Evolutionary conservation across 768 basidiomycete species (phyloP).

Genomic region (Serendipita sp.): DNA sequence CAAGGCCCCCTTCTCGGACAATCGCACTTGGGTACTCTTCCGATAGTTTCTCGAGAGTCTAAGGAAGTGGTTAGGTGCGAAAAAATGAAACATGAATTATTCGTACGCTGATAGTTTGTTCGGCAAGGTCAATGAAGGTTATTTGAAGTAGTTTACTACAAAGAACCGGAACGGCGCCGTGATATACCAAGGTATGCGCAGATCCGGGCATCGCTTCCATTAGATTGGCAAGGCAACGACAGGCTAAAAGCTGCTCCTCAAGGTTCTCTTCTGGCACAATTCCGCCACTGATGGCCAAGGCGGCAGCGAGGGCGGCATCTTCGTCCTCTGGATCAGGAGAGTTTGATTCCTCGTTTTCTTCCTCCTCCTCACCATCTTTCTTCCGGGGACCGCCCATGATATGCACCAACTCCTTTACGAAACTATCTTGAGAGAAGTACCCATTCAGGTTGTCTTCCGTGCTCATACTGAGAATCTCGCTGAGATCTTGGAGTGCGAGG

Average conservation of each 20-base stretch:
- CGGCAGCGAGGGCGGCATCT: slow-evolving; percentile 70
- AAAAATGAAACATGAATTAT: slow-evolving; percentile 6
- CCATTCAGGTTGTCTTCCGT: slow-evolving; percentile 94
- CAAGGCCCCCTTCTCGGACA: slow-evolving; percentile 86
- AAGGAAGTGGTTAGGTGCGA: slow-evolving; percentile 13
- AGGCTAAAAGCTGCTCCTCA: slow-evolving; percentile 91
- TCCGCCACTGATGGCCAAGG: slow-evolving; percentile 66
- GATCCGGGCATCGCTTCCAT: slow-evolving; percentile 98
- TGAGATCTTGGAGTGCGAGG: slow-evolving; percentile 81
- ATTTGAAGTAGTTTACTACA: slow-evolving; percentile 97
- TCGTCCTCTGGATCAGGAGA: slow-evolving; percentile 40
- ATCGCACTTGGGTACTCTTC: slow-evolving; percentile 94
- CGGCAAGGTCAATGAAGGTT: slow-evolving; percentile 93
- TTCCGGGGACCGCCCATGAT: slow-evolving; percentile 49
- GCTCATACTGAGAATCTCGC: slow-evolving; percentile 86
- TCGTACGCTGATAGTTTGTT: slow-evolving; percentile 93
- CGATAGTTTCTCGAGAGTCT: slow-evolving; percentile 98
- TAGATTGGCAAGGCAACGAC: slow-evolving; percentile 89
- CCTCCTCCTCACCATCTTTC: slow-evolving; percentile 46
- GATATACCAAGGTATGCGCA: slow-evolving; percentile 93
- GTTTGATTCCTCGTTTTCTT: slow-evolving; percentile 30
- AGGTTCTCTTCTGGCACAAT: slow-evolving; percentile 25
- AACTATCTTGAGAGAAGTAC: slow-evolving; percentile 87
- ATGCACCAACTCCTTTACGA: slow-evolving; percentile 79
- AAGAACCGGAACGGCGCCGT: slow-evolving; percentile 93